phyloP scores from a whole-genome alignment of 208 protist species.

The Leishmania guyanensis region DNA sequence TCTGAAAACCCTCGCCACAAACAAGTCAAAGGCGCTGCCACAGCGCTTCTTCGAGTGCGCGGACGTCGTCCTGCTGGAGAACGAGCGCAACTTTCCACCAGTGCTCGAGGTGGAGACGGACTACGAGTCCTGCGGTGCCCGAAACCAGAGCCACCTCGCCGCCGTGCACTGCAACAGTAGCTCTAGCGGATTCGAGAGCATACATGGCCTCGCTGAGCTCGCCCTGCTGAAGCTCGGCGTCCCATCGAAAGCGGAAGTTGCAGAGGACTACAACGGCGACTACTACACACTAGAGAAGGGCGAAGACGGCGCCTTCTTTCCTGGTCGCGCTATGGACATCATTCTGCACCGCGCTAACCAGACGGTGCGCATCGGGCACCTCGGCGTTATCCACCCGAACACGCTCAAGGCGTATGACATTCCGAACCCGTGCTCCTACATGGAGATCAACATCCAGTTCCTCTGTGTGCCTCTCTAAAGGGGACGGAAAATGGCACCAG shows the following conservation, averaged over 20 bases:
- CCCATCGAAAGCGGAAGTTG: constrained; percentile 29
- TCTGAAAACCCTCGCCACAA: constrained; percentile 94
- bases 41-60: constrained; percentile 97
- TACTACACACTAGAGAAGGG: constrained; percentile 61
- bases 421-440: constrained; percentile 89
- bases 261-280: constrained; percentile 34
- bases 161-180: constrained; percentile 85
- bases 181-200: constrained; percentile 80
- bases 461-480: constrained; percentile 37
- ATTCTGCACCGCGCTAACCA: constrained; percentile 68
- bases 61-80: constrained; percentile 95
- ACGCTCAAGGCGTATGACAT: constrained; percentile 95
- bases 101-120: constrained; percentile 58
- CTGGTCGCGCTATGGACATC: constrained; percentile 87
- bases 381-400: constrained; percentile 90
- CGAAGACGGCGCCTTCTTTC: constrained; percentile 90
- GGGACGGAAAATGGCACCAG: neutral
- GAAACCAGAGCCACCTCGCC: constrained; percentile 89
- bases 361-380: constrained; percentile 61
- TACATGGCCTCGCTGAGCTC: constrained; percentile 75
- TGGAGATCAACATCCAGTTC: constrained; percentile 94
- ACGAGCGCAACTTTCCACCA: constrained; percentile 81
- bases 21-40: constrained; percentile 93
- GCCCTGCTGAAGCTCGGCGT: constrained; percentile 80
- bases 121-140: constrained; percentile 82